phyloP scores from a whole-genome alignment of 1,284 basidiomycete species.

The Ceratobasidium sp. region DNA sequence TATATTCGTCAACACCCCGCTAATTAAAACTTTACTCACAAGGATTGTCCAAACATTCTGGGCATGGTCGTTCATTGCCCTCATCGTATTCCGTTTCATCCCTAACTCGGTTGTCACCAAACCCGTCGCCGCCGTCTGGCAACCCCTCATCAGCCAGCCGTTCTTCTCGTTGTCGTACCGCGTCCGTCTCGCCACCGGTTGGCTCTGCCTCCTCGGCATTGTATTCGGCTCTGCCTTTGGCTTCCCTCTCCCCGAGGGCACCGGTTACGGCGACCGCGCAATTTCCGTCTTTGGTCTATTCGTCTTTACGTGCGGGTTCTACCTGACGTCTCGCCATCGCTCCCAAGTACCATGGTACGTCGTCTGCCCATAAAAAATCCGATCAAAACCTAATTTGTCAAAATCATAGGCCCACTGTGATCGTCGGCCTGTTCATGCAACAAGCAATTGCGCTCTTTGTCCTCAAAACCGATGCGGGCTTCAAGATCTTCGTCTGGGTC shows the following conservation, averaged over 20 bases:
- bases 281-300: conserved; percentile 83
- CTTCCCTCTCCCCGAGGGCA: conserved; percentile 68
- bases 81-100: conserved; percentile 83
- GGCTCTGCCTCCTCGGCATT: conserved; percentile 76
- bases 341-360: conserved; percentile 72
- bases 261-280: conserved; percentile 77
- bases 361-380: background rate
- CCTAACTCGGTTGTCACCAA: conserved; percentile 72
- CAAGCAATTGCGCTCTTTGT: conserved; percentile 88
- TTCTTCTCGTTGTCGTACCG: conserved; percentile 73
- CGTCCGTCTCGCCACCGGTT: conserved; percentile 71
- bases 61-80: conserved; percentile 80
- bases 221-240: conserved; percentile 86
- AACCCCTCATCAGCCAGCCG: conserved; percentile 69
- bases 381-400: conserved; percentile 39
- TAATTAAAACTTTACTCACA: conserved; percentile 1
- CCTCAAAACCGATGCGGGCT: conserved; percentile 81
- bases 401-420: conserved; percentile 73
- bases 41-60: conserved; percentile 83
- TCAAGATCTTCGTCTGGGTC: conserved; percentile 82
- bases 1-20: too few relatives aligned
- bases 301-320: conserved; percentile 80
- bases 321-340: conserved; percentile 68
- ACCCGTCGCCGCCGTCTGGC: conserved; percentile 74
- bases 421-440: conserved; percentile 85